These are phyloP conservation scores for Poa annua DNA, from an alignment of 176 grass and related monocot genomes.

Conservation along the genomic window DNA sequence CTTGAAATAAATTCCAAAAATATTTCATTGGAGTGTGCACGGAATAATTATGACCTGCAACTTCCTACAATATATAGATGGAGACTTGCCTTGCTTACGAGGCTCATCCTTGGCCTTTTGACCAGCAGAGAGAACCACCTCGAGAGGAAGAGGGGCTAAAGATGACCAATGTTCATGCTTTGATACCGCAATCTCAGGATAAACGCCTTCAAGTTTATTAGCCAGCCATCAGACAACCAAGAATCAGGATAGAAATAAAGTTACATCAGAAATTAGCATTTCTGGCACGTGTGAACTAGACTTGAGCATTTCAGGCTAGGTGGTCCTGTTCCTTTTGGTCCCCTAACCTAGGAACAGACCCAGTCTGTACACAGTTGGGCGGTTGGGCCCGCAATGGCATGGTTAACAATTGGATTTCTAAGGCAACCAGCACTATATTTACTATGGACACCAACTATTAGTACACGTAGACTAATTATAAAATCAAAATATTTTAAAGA, in stretches of 20 bases:
- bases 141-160: constrained; percentile 92
- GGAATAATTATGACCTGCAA: constrained; percentile 22
- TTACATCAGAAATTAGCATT: neutral
- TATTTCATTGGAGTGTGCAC: constrained; percentile 39
- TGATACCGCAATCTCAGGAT: constrained; percentile 90
- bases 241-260: neutral
- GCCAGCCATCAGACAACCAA: constrained; percentile 35
- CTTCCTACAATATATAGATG: constrained; percentile 20
- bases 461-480: constrained; percentile 24
- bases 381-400: neutral
- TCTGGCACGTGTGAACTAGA: constrained; percentile 3
- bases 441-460: constrained; percentile 7
- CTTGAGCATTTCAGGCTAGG: constrained; percentile 1
- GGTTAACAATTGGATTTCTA: neutral
- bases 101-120: constrained; percentile 96
- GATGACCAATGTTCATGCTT: constrained; percentile 99
- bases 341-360: constrained; percentile 25
- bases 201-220: constrained; percentile 75
- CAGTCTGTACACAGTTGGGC: neutral
- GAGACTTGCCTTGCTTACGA: constrained; percentile 61
- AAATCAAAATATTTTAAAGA: neutral
- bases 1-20: constrained; percentile 40
- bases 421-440: constrained; percentile 7
- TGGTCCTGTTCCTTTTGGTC: neutral
- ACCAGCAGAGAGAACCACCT: constrained; percentile 95